phyloP scores from a whole-genome alignment of 1,139 yeast genomes.

The Kurtzmaniella quercitrusa region DNA sequence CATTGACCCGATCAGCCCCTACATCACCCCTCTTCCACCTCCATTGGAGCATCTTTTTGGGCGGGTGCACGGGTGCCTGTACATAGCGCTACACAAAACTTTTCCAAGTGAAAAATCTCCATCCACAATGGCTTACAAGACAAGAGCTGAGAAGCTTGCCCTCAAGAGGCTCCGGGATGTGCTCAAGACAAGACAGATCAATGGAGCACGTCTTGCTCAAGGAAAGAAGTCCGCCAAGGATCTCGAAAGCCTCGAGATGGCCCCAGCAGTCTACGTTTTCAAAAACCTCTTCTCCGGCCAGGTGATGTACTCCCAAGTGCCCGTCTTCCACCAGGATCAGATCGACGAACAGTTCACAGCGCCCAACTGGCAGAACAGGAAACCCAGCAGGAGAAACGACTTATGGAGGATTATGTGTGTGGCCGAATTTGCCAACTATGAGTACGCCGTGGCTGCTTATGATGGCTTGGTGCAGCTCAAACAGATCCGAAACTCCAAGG shows the following conservation, averaged over 20 bases:
- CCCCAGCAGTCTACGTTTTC: conserved; percentile 80
- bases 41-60: too few relatives aligned
- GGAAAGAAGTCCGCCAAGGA: conserved; percentile 33
- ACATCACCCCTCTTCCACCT: too few relatives aligned
- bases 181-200: conserved; percentile 39
- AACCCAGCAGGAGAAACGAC: conserved; percentile 76
- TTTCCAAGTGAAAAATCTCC: conserved; percentile 1
- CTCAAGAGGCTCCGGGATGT: conserved; percentile 47
- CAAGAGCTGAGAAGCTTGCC: conserved; percentile 46
- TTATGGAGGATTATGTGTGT: conserved; percentile 92
- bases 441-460: conserved; percentile 69
- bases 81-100: neutral
- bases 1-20: too few relatives aligned
- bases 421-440: conserved; percentile 62
- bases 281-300: conserved; percentile 87
- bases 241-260: conserved; percentile 37
- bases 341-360: conserved; percentile 66
- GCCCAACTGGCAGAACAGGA: conserved; percentile 87
- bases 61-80: conserved; percentile 1
- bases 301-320: conserved; percentile 83
- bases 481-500: conserved; percentile 60
- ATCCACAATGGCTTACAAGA: conserved; percentile 7
- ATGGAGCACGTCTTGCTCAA: conserved; percentile 44
- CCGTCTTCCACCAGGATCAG: conserved; percentile 65
- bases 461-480: conserved; percentile 72